Conservation (phyloP, 2,329 filamentous ascomycete genomes). For the Claviceps sp. region DNA sequence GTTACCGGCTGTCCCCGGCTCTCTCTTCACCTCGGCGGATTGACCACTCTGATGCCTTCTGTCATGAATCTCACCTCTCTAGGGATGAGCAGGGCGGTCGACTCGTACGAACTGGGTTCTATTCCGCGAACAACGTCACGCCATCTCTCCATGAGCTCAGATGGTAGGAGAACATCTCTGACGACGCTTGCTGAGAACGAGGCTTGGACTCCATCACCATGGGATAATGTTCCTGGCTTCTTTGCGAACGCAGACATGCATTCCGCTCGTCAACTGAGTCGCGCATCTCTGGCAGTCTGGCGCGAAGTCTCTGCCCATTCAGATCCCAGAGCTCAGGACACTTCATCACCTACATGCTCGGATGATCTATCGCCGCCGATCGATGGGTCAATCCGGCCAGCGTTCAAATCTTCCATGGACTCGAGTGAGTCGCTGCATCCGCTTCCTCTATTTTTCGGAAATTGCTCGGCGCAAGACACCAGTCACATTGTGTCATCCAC, state of each 20-base stretch:
- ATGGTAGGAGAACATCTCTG: slow-evolving; percentile 1
- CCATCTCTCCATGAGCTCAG: neutral
- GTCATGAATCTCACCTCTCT: slow-evolving; percentile 11
- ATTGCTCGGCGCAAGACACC: too few species aligned
- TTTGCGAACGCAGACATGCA: neutral
- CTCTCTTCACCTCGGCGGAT: slow-evolving; percentile 18
- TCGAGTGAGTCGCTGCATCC: neutral
- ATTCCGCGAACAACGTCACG: neutral
- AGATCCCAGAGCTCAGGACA: neutral
- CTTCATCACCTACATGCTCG: neutral
- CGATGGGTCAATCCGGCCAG: neutral
- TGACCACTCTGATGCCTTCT: slow-evolving; percentile 13
- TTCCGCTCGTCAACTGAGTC: neutral
- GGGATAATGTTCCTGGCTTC: neutral
- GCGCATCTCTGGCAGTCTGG: neutral
- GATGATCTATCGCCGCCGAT: neutral
- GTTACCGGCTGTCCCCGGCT: slow-evolving; percentile 14
- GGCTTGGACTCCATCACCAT: neutral
- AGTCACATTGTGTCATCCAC: neutral
- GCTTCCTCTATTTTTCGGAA: neutral
- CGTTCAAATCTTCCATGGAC: neutral
- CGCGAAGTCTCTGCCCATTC: neutral
- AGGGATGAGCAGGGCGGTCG: neutral
- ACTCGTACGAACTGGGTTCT: neutral
- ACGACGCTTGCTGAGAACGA: neutral